Percentiles rank a stretch among this genome's conserved stretches.
phyloP scores from a whole-genome alignment of 352 stramenopile species.

The Thalassiosira hispida region DNA sequence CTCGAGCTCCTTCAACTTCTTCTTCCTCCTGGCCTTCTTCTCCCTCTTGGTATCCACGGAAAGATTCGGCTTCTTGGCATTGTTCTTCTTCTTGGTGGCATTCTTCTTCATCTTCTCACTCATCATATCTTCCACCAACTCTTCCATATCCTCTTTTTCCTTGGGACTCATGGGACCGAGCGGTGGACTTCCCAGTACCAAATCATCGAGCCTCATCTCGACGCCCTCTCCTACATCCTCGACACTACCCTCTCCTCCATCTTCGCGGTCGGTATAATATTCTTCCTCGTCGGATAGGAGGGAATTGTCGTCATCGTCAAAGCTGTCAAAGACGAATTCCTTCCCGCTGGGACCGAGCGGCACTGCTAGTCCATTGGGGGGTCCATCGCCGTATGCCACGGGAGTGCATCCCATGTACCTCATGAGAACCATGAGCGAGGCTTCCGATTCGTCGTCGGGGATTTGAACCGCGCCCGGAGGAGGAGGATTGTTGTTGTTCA shows the following conservation, averaged over 20 bases:
- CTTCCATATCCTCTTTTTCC: not conserved
- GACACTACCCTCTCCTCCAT: too few species aligned
- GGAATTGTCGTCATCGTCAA: constrained; percentile 41
- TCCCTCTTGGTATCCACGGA: not conserved
- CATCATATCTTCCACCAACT: not conserved
- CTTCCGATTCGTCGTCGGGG: constrained; percentile 56
- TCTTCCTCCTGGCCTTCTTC: constrained; percentile 9
- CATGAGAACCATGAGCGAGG: constrained; percentile 55
- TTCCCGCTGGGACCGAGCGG: too few species aligned
- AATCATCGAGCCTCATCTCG: constrained; percentile 7
- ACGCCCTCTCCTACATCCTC: constrained; percentile 13
- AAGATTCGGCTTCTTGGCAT: not conserved
- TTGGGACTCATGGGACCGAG: not conserved
- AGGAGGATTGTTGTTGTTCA: too few species aligned
- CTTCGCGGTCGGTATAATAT: too few species aligned
- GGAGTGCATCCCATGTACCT: constrained; percentile 59
- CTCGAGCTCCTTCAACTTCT: constrained; percentile 1
- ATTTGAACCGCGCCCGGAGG: constrained; percentile 9
- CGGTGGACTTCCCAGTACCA: too few species aligned
- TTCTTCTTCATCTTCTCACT: not conserved
- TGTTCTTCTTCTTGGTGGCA: not conserved
- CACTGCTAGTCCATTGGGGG: not conserved
- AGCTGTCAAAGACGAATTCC: constrained; percentile 36
- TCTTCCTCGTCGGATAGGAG: constrained; percentile 16
- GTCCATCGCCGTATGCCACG: constrained; percentile 22